Base-by-base conservation (phyloP, 768 basidiomycete species). In the Vishniacozyma victoriae region DNA sequence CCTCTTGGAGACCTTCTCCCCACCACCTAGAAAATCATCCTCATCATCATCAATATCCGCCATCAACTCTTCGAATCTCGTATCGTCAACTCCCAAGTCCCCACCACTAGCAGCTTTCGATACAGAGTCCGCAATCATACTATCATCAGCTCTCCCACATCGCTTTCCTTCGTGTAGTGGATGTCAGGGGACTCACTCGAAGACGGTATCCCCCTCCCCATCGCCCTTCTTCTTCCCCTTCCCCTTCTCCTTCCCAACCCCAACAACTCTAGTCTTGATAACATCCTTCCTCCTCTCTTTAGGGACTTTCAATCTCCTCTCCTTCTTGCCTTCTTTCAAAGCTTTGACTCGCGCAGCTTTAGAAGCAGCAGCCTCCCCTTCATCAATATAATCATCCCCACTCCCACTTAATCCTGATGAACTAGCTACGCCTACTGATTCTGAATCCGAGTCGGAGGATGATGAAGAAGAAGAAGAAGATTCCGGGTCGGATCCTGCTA, bases 1-100 rank as follows among this genome's bases (percentile, higher is more conserved):
- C n/a, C n/a, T n/a, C n/a, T n/a, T n/a, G n/a, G n/a, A n/a, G n/a
- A 88, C 15, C 12, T 31, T 33, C 9, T 33, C 9, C 29, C 9
- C 29, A 33, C 29, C 29, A 9, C n/a, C 29, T 33, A 9, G 29
- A 33, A n/a, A 33, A 33, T 9, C 29, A 9, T 33, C 29, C 29
- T 9, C 9, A 33, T 9, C 9, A 33, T 33, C 29, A 33, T 33
- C 9, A 33, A 9, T n/a, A 33, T 33, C 29, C 29, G 29, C 29
- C 29, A 33, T 33, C 9, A n/a, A 9, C 29, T 9, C n/a, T n/a
- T 33, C n/a, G n/a, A n/a, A n/a, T n/a, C n/a, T n/a, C n/a, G n/a
- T n/a, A n/a, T n/a, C n/a, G n/a, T n/a, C n/a, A n/a, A n/a, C n/a
- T n/a, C n/a, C n/a, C n/a, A n/a, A n/a, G n/a, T 33, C 29, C 9